Evolutionary conservation across 768 basidiomycete species (phyloP).

Genomic region (Boletus tomentosulus): DNA sequence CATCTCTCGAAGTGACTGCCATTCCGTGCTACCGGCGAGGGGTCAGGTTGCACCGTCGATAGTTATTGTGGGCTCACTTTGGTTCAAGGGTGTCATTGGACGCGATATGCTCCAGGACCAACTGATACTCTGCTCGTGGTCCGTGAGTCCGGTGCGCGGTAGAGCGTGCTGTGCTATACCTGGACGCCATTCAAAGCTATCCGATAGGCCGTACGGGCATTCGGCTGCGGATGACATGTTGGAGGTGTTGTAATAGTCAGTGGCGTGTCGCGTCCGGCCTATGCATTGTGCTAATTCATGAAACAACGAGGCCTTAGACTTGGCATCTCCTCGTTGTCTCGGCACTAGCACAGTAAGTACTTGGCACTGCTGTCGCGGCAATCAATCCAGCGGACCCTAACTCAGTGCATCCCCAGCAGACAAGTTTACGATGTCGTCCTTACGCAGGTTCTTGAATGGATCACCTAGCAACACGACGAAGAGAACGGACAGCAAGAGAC

Average conservation of each 20-base stretch:
- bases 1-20: constrained; percentile 63
- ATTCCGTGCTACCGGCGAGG: constrained; percentile 50
- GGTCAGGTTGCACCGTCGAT: constrained; percentile 11
- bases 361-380: not conserved
- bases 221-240: constrained; percentile 20
- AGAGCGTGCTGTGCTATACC: constrained; percentile 33
- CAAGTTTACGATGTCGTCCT: constrained; percentile 12
- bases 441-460: constrained; percentile 5
- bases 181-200: constrained; percentile 47
- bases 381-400: not conserved
- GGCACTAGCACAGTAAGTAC: not conserved
- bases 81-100: constrained; percentile 63
- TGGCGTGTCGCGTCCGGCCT: not conserved
- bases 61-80: constrained; percentile 20
- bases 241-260: not conserved
- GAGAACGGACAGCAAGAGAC: constrained; percentile 25
- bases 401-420: not conserved
- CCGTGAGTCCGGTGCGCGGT: constrained; percentile 2
- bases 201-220: constrained; percentile 9
- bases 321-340: not conserved
- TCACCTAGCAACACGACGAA: constrained; percentile 8
- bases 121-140: constrained; percentile 49
- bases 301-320: not conserved
- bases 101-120: constrained; percentile 56
- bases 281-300: not conserved